Evolutionary conservation across 306 rosid genomes (phyloP), one percentile per base, ranked within the genome.

Genomic region (Begonia masoniana): DNA sequence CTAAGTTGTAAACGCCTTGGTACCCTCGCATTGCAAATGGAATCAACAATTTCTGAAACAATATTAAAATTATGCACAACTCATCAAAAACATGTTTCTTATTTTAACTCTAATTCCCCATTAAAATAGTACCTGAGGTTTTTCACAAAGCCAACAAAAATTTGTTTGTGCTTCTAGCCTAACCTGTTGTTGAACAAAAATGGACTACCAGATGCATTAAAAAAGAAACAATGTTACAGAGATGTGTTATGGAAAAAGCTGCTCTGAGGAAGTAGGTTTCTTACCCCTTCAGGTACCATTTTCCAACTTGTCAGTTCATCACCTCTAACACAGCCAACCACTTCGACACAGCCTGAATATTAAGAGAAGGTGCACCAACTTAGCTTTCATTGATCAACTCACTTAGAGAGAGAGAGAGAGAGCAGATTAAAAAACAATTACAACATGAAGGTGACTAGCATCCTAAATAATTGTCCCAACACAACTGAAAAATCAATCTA

Each of bases 11-110:
- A 57, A 91, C 88, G 26, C 99, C 69, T 61, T 86, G 99, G 75
- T 71, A 77, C 12, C 99, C 99, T 23, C 94, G 88, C 99, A 91
- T 91, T 83, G 86, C 99, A 52, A 91, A 86, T 0, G 99, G 99
- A 68, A 91, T 70, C 75, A 83, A 61, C 82, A 86, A 62, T 72
- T 68, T 91, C 94, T 91, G 81, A 26, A 26, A 26, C 41, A 31
- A 60, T 31, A 21, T n/a, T 43, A 49, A 57, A 59, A 5, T 52
- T 50, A 47, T 21, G 52, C 58, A 57, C 35, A 26, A 26, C 35
- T 26, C 35, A 26, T 26, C 35, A 26, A 26, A 26, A 26, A 26
- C 2, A 17, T 26, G 35, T 26, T 26, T 26, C 35, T 26, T 26
- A 26, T 26, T 26, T 26, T 26, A 26, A 26, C 35, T 26, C 4